A percentile compares a stretch with the other conserved stretches of the same genome.
Conservation (phyloP, 108 stramenopile genomes). For the Nitzschia putrida region DNA sequence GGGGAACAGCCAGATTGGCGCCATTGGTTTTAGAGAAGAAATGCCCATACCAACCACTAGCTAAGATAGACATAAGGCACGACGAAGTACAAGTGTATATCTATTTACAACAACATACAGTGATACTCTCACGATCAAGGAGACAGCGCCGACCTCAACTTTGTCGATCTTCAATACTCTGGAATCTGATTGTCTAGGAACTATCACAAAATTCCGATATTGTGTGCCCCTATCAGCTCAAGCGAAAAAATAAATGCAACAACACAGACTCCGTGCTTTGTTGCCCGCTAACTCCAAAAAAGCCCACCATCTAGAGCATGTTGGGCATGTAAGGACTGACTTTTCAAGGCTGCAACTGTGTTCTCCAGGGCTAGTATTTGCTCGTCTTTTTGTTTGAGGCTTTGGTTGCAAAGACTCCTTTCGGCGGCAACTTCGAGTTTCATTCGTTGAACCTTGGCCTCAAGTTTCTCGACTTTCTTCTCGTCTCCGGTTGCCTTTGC, state of each 20-base stretch:
- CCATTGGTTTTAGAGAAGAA: slow-evolving; percentile 8
- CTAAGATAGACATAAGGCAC: no score
- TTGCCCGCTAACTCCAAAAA: neutral
- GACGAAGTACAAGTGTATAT: no score
- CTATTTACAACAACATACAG: no score
- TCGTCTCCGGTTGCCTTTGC: neutral
- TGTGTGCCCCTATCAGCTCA: no score
- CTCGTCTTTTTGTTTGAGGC: neutral
- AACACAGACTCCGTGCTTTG: neutral
- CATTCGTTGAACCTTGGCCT: neutral
- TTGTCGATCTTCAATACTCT: no score
- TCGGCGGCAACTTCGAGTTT: neutral
- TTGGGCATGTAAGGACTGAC: neutral
- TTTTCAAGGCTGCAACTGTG: neutral
- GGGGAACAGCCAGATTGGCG: slow-evolving; percentile 15
- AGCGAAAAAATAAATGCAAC: no score
- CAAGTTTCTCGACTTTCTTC: neutral
- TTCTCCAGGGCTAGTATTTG: slow-evolving; percentile 1
- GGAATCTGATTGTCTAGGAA: no score
- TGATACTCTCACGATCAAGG: no score
- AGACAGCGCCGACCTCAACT: no score
- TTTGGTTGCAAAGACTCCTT: neutral
- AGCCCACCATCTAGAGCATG: slow-evolving; percentile 4
- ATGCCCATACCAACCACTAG: no score
- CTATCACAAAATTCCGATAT: no score